phyloP scores from a whole-genome alignment of 129 eudicot species.

The Pseudognaphalium luteoalbum region DNA sequence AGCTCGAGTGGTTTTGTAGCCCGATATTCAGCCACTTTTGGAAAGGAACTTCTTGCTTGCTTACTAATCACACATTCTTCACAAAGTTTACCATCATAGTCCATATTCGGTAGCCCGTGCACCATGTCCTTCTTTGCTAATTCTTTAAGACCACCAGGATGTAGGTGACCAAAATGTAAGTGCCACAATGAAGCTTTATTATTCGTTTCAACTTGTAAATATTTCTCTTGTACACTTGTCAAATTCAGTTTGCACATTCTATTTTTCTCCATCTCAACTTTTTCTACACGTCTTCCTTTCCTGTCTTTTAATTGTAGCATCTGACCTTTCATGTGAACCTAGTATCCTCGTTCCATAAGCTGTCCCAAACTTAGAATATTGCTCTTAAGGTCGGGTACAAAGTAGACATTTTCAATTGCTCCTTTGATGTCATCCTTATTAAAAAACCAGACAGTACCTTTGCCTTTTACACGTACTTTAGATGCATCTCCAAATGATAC shows the following conservation, averaged over 20 bases:
- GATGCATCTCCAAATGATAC: background rate
- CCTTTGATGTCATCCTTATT: background rate
- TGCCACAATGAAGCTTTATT: background rate
- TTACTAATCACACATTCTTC: background rate
- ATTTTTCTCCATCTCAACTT: background rate
- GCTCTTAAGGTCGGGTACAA: background rate
- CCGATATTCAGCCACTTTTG: background rate
- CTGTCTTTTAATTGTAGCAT: background rate
- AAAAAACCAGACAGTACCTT: background rate
- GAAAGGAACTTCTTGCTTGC: constrained; percentile 3
- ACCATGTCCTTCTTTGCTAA: background rate
- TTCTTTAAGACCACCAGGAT: background rate
- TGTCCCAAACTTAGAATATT: background rate
- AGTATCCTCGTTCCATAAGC: background rate
- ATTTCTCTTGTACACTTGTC: background rate
- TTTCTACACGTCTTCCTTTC: background rate
- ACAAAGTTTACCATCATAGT: background rate
- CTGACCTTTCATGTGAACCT: background rate
- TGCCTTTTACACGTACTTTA: background rate
- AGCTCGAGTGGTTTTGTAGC: background rate
- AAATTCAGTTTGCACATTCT: background rate
- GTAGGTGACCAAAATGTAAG: background rate
- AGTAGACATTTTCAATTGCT: background rate
- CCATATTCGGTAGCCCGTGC: background rate
- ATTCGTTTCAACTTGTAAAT: background rate